phyloP scores from a whole-genome alignment of 495 filamentous ascomycete species.

The Daldinia loculata region DNA sequence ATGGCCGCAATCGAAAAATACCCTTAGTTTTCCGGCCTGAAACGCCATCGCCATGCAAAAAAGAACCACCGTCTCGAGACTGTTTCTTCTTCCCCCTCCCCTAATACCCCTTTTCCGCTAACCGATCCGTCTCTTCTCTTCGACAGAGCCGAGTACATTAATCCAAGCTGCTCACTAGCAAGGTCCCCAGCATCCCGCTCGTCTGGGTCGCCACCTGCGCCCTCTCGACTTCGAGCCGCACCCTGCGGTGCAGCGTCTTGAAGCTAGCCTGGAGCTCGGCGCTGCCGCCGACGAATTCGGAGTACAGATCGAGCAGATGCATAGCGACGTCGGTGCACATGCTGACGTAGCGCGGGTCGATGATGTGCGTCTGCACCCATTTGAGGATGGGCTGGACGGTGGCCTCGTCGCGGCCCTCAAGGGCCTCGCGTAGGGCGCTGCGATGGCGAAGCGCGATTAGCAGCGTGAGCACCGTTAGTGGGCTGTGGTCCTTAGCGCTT shows the following conservation, averaged over 20 bases:
- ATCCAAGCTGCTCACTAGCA: conserved; percentile 59
- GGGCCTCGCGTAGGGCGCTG: conserved; percentile 81
- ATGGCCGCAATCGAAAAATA: not conserved
- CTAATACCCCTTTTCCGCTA: not conserved
- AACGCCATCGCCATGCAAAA: conserved; percentile 59
- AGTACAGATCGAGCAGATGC: conserved; percentile 85
- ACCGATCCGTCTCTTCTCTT: not conserved
- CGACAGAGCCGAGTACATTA: not conserved
- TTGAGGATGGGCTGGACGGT: conserved; percentile 80
- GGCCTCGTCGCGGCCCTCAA: conserved; percentile 83
- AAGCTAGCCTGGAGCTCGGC: conserved; percentile 74
- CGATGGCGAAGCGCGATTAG: conserved; percentile 87
- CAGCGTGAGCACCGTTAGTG: conserved; percentile 73
- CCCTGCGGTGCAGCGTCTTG: conserved; percentile 68
- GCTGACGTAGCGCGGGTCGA: conserved; percentile 77
- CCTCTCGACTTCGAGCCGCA: conserved; percentile 79
- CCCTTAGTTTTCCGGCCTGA: conserved; percentile 28
- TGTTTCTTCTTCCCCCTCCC: not conserved
- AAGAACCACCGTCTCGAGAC: conserved; percentile 8
- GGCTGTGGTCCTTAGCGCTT: conserved; percentile 56
- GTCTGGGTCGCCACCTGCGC: conserved; percentile 80
- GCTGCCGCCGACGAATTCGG: conserved; percentile 77
- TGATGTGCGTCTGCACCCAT: conserved; percentile 82
- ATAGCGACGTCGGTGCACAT: conserved; percentile 82
- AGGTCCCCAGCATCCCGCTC: conserved; percentile 83